A percentile compares a stretch with the other conserved stretches of the same genome.
phyloP scores from a whole-genome alignment of 192 early-diverging fungal species.

The Podila epigama region DNA sequence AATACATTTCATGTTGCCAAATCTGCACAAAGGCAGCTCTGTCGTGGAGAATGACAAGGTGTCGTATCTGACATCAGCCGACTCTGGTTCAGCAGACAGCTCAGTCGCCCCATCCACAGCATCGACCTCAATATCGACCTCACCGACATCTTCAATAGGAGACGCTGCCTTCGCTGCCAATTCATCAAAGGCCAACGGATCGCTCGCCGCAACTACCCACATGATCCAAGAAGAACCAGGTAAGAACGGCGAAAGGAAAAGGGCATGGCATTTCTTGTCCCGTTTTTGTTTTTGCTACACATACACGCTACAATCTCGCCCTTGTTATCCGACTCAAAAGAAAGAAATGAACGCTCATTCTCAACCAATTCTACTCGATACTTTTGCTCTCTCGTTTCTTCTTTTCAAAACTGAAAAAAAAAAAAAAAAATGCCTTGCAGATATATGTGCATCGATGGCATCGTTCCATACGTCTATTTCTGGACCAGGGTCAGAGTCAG shows the following conservation, averaged over 20 bases:
- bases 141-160: slow-evolving; percentile 38
- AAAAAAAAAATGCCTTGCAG: no score
- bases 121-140: slow-evolving; percentile 32
- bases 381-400: no score
- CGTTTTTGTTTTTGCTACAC: not conserved
- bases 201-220: slow-evolving; percentile 27
- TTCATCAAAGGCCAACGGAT: slow-evolving; percentile 36
- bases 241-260: not conserved
- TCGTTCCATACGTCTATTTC: slow-evolving; percentile 18
- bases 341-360: no score
- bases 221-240: slow-evolving; percentile 42
- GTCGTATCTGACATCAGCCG: slow-evolving; percentile 5
- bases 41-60: slow-evolving; percentile 18
- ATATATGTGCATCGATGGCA: slow-evolving; percentile 31
- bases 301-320: not conserved
- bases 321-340: not conserved
- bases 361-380: no score
- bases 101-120: slow-evolving; percentile 29
- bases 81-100: slow-evolving; percentile 28
- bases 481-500: slow-evolving; percentile 4
- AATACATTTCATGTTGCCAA: slow-evolving; percentile 33
- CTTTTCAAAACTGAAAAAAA: no score
- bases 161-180: slow-evolving; percentile 36
- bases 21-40: slow-evolving; percentile 28
- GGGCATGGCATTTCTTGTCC: not conserved